Percentiles rank a stretch among this genome's conserved stretches.
phyloP scores from a whole-genome alignment of 2,329 filamentous ascomycete species.

The Stagonosporopsis tanaceti region DNA sequence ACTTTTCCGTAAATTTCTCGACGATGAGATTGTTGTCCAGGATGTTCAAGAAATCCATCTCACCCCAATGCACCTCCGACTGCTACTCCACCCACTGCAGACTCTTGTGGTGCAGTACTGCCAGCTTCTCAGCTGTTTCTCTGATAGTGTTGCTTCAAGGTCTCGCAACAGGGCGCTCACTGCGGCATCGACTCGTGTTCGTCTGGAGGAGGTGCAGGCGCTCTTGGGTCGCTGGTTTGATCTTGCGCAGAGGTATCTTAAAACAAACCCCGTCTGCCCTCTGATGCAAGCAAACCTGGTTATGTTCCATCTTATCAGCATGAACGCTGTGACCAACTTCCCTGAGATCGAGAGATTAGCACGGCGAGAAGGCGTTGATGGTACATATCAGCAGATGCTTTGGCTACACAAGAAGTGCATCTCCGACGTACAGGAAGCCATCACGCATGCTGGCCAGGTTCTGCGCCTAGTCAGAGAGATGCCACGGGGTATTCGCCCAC shows the following conservation, averaged over 20 bases:
- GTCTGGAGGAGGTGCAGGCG: slow-evolving; percentile 70
- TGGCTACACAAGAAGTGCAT: slow-evolving; percentile 70
- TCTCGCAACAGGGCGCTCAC: slow-evolving; percentile 62
- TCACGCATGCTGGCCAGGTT: slow-evolving; percentile 74
- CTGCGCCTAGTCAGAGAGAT: slow-evolving; percentile 68
- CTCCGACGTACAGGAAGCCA: slow-evolving; percentile 67
- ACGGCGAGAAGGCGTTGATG: slow-evolving; percentile 66
- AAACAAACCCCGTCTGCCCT: slow-evolving; percentile 64
- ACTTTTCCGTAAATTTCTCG: slow-evolving; percentile 72
- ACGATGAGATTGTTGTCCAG: slow-evolving; percentile 66
- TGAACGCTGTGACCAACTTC: slow-evolving; percentile 74
- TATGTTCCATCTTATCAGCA: slow-evolving; percentile 74
- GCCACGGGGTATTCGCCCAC: slow-evolving; percentile 66
- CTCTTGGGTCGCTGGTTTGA: slow-evolving; percentile 73
- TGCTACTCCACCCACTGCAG: slow-evolving; percentile 74
- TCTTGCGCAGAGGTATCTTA: slow-evolving; percentile 65
- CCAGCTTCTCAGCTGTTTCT: slow-evolving; percentile 71
- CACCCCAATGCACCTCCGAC: slow-evolving; percentile 67
- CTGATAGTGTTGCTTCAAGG: slow-evolving; percentile 60
- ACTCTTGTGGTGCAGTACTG: slow-evolving; percentile 69
- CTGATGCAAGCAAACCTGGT: slow-evolving; percentile 71
- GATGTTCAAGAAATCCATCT: slow-evolving; percentile 56
- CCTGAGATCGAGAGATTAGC: slow-evolving; percentile 72
- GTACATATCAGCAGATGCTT: slow-evolving; percentile 62
- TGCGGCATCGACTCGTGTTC: slow-evolving; percentile 65